Evolutionary conservation across 2,329 filamentous ascomycete genomes (phyloP), one percentile per base, ranked within the genome.

Genomic region (Paraphaeosphaeria sporulosa): DNA sequence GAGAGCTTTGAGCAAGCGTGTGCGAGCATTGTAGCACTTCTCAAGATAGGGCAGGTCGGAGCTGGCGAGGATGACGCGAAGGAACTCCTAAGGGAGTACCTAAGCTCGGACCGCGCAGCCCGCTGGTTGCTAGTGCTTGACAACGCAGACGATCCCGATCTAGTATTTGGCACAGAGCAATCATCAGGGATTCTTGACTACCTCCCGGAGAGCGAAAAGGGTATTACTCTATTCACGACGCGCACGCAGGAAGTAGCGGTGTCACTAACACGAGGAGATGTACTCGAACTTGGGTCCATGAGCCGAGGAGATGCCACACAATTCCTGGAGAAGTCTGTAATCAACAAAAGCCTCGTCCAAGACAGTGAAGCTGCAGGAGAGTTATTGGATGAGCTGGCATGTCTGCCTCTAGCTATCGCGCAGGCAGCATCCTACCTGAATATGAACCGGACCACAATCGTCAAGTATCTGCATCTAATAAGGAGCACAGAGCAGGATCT

Each of bases 401-500:
- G 68, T 58, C 74, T 83, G 25, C 81, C 81, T 0, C 66, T 81
- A 53, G 50, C 50, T 34, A 53, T 53, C 32, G 32, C 32, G 15
- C 32, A 53, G 19, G 32, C 32, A 40, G 66, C 75, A 4, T 78
- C 79, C 4, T 83, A 80, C 47, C 68, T 83, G n/a, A 79, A 77
- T 36, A 64, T 38, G 23, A 73, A 68, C 34, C 55, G 44, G 12
- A 72, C 64, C 21, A 44, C 63, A 2, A 57, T 74, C 32, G 13
- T 44, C 4, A 66, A 75, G 21, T 83, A 83, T 61, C 58, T 82
- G 2, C 48, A 27, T 0, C 71, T 81, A 0, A 60, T 81, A 8
- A 57, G 58, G 5, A 65, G 62, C 4, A 74, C 74, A 0, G 70
- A 81, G 27, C 40, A 79, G 12, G 70, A 80, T 6, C 58, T 71